Base-by-base conservation (phyloP, 805 yeast genomes). In the Spathaspora passalidarum region DNA sequence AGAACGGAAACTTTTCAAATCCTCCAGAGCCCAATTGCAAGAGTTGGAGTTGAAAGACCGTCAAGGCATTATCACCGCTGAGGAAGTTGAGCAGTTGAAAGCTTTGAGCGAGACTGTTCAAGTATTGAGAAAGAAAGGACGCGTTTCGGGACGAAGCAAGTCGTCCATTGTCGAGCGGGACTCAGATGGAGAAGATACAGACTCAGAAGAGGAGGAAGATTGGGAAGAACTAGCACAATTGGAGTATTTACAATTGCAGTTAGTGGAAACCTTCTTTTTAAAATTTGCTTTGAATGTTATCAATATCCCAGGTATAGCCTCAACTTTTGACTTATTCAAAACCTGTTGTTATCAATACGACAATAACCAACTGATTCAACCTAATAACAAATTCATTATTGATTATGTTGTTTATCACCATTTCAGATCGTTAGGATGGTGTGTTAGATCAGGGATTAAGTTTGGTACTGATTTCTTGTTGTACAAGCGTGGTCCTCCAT, bases 401-500 rank as follows among this genome's bases (percentile, higher is more conserved):
- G 73, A 78, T 40, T 92, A 86, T 56, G 82, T 81, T 4, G 91
- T 79, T 1, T 92, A 91, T 57, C 95, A 89, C 59, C 90, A 92
- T 61, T 91, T 82, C 65, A 75, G 96, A 43, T 83, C 96, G 0
- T 74, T 80, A 20, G 97, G 97, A 0, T 94, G 98, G 97, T 92
- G 97, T 69, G 94, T 85, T 2, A 75, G 95, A 48, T 80, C 91
- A 0, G 99, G 98, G 0, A 79, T 90, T 46, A 94, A 94, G 63
- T 94, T 94, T 63, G 96, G 97, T 2, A 78, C 87, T n/a, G 95
- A 91, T 56, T 85, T 72, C 63, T 66, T 94, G 7, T 70, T 94
- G 4, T 94, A 94, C 62, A 81, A 84, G 44, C 73, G 92, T 47
- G 99, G 99, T 0, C 99, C 98, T 7, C 97, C 97, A 1, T 89